Conservation (phyloP, 129 eudicot species). For the Silybum marianum region DNA sequence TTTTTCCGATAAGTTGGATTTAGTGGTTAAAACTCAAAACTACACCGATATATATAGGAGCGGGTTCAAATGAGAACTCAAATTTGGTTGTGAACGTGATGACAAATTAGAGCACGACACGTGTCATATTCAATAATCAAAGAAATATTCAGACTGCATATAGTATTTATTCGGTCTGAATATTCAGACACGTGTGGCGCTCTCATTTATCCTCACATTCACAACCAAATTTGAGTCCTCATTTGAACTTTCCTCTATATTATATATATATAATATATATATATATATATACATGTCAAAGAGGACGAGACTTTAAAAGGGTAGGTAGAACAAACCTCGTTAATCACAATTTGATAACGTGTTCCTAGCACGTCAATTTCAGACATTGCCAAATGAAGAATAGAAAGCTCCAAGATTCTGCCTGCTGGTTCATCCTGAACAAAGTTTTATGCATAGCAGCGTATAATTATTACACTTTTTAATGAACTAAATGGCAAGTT, state of each 20-base stretch:
- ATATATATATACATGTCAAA: not conserved
- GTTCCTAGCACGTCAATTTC: conserved; percentile 86
- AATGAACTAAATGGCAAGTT: not conserved
- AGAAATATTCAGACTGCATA: no score
- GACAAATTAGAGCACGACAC: no score
- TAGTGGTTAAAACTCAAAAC: not conserved
- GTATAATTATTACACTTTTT: not conserved
- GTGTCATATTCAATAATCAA: no score
- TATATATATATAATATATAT: no score
- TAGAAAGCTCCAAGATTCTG: conserved; percentile 83
- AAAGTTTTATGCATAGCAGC: conserved; percentile 3
- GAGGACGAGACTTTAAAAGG: not conserved
- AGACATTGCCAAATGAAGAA: conserved; percentile 93
- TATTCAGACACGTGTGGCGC: no score
- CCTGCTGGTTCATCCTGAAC: conserved; percentile 74
- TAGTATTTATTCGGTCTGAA: no score
- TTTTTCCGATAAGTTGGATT: conserved; percentile 3
- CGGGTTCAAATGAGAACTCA: no score
- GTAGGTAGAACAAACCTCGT: conserved; percentile 61
- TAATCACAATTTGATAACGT: conserved; percentile 82
- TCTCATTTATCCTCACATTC: no score
- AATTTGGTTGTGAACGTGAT: no score
- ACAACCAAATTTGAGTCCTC: no score
- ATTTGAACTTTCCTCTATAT: no score
- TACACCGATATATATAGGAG: no score